These are phyloP conservation scores for Thalassiosira hispida DNA, from an alignment of 352 stramenopile genomes.

Conservation along the genomic window DNA sequence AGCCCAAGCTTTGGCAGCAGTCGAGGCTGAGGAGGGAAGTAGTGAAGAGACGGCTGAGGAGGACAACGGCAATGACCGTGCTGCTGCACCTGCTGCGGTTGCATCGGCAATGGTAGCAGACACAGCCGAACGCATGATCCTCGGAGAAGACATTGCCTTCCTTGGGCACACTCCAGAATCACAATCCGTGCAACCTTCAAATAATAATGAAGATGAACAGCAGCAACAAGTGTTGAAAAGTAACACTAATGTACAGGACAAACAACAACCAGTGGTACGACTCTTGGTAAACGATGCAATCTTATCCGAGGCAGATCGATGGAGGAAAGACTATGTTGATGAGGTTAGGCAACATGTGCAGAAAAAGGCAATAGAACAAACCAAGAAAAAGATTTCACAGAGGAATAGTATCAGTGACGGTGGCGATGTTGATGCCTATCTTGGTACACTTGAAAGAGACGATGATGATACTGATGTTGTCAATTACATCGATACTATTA, in stretches of 20 bases:
- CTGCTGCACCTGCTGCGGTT: not conserved
- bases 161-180: slow-evolving; percentile 21
- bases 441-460: not conserved
- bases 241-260: too few relatives aligned
- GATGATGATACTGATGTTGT: not conserved
- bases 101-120: slow-evolving; percentile 15
- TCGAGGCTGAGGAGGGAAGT: not conserved
- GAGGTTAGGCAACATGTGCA: slow-evolving; percentile 41
- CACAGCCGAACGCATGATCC: slow-evolving; percentile 24
- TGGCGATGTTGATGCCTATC: not conserved
- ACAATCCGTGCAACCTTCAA: not conserved
- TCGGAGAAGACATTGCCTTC: slow-evolving; percentile 34
- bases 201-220: not conserved
- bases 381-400: slow-evolving; percentile 27
- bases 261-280: not conserved
- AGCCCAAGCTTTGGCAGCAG: slow-evolving; percentile 11
- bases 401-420: slow-evolving; percentile 6
- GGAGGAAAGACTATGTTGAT: slow-evolving; percentile 29
- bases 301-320: slow-evolving; percentile 16
- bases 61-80: slow-evolving; percentile 1
- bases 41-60: slow-evolving; percentile 5
- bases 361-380: slow-evolving; percentile 43
- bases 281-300: not conserved
- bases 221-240: not conserved
- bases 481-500: not conserved